A percentile compares a stretch with the other conserved stretches of the same genome.
These are phyloP conservation scores for Biscogniauxia mediterranea DNA, from an alignment of 2,329 filamentous ascomycete genomes.

Conservation along the genomic window DNA sequence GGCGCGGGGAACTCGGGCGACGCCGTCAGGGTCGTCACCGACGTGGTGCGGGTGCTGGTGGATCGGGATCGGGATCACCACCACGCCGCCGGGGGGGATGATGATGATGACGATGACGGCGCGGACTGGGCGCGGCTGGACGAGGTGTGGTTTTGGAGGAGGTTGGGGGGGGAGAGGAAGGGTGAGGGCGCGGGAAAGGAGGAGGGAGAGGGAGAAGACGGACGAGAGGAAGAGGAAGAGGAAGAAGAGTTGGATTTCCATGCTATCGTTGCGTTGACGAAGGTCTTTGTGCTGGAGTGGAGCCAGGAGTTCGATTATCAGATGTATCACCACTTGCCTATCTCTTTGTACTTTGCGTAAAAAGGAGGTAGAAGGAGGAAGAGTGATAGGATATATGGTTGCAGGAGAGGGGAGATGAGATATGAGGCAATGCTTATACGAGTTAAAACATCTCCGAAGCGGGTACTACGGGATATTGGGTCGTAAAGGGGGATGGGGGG, in stretches of 20 bases:
- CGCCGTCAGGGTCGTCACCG: conserved; percentile 31
- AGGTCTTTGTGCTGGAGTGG: conserved; percentile 35
- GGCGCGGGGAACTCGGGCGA: conserved; percentile 33
- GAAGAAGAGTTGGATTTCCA: conserved; percentile 17
- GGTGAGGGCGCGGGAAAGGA: conserved; percentile 9
- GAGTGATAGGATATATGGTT: no score
- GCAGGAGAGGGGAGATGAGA: no score
- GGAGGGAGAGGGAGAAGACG: not conserved
- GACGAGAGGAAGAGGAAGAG: not conserved
- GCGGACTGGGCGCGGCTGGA: conserved; percentile 16
- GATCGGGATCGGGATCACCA: no score
- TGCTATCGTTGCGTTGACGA: conserved; percentile 31
- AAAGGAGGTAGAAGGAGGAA: no score
- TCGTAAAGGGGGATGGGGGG: no score
- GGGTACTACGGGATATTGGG: no score
- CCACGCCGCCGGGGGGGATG: no score
- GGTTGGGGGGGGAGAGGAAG: conserved; percentile 7
- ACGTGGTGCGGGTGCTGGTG: no score
- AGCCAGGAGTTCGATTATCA: conserved; percentile 37
- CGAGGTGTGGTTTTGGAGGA: conserved; percentile 22
- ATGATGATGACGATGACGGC: no score
- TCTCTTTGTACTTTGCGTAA: conserved; percentile 18
- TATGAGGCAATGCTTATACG: no score
- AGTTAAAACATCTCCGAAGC: no score
- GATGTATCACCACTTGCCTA: conserved; percentile 34